Base-by-base conservation (phyloP, 2,329 filamentous ascomycete species). In the Beauveria pseudobassiana region DNA sequence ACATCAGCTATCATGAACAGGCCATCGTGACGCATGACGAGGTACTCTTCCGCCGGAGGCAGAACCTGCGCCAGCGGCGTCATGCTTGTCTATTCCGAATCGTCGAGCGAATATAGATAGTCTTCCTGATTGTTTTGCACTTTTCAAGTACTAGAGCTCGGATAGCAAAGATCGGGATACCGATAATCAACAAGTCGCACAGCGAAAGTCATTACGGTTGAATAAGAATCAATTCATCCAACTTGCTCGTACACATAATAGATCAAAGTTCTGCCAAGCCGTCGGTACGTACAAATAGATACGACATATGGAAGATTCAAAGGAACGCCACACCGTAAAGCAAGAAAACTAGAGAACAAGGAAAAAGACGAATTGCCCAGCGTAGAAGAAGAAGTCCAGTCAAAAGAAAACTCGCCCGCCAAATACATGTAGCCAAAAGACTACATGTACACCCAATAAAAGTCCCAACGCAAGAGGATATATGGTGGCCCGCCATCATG, bases 271-370 rank as follows among this genome's bases (percentile, higher is more conserved):
- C 43, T 38, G 53, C 38, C 14, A 51, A 46, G 52, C 45, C 52
- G 46, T 62, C 34, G 52, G 50, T 54, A 60, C 43, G 10, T 61
- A 55, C 52, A 55, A 38, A 42, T 56, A 28, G 52, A 49, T 53
- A 56, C 22, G 56, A 56, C 30, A 61, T 9, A 61, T 34, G 50
- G 58, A 63, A 53, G 61, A 61, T 49, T 63, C 61, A 50, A 58
- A 58, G 20, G 49, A 63, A 61, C 62, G 58, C 62, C 62, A 55
- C 50, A 48, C 59, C 63, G 62, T 57, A 46, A 34, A 52, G 54
- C 62, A 55, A 43, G 10, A 22, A 40, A 50, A 58, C 20, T 38
- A 30, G 38, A 28, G 24, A 56, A 62, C 40, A 43, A 46, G 56
- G 28, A 30, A 24, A 10, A 40, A 48, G 28, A 40, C 20, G 43